Conservation (phyloP, 2,329 filamentous ascomycete species). For the Fusarium papillatum region DNA sequence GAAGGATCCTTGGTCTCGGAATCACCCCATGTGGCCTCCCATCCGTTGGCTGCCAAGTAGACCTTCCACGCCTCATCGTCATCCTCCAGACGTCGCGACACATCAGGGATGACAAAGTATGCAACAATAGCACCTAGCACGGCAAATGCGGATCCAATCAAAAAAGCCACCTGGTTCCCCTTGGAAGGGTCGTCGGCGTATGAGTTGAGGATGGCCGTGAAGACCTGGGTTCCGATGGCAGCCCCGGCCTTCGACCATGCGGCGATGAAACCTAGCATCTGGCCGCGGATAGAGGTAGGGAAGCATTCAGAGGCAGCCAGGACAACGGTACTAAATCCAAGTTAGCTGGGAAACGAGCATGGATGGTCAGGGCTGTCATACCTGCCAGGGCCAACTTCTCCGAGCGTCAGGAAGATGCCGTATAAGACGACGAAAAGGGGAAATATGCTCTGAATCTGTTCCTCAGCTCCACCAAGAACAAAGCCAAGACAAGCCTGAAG, state of each 20-base stretch:
- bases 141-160: conserved; percentile 64
- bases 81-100: conserved; percentile 43
- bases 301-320: conserved; percentile 61
- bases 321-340: conserved; percentile 49
- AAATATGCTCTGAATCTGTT: conserved; percentile 59
- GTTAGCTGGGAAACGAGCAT: background rate
- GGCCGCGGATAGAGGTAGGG: conserved; percentile 62
- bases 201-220: conserved; percentile 62
- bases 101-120: conserved; percentile 43
- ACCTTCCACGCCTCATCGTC: conserved; percentile 48
- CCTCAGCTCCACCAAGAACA: conserved; percentile 61
- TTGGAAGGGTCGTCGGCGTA: conserved; percentile 54
- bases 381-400: conserved; percentile 65
- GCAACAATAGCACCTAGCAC: conserved; percentile 54
- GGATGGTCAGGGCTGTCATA: conserved; percentile 17
- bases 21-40: conserved; percentile 47
- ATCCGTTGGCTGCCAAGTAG: conserved; percentile 45
- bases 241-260: conserved; percentile 64
- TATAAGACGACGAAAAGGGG: conserved; percentile 66
- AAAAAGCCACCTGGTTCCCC: conserved; percentile 63
- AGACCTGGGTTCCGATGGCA: conserved; percentile 64
- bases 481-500: conserved; percentile 62
- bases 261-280: conserved; percentile 62
- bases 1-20: conserved; percentile 42
- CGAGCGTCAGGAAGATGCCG: conserved; percentile 62